Evolutionary conservation across 805 yeast genomes (phyloP).

Genomic region (Lipomyces sp.): DNA sequence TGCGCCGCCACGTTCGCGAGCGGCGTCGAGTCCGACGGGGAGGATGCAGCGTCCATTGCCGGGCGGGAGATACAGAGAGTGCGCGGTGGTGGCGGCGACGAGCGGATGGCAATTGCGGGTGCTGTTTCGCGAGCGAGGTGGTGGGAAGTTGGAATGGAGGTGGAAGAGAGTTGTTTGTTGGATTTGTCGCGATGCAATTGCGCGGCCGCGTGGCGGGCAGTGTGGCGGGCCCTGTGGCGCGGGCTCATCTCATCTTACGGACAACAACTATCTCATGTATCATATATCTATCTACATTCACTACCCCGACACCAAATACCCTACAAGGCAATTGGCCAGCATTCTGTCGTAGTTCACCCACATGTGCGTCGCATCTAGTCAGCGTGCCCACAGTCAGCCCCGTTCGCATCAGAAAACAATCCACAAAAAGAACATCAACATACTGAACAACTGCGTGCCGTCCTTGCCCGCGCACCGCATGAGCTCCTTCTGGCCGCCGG

Average conservation of each 20-base stretch:
- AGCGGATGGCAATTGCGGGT: background rate
- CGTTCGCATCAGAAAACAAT: background rate
- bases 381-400: background rate
- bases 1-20: conserved; percentile 26
- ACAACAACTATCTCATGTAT: too few species aligned
- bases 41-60: conserved; percentile 15
- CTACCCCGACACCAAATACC: conserved; percentile 39
- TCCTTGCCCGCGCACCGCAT: conserved; percentile 80
- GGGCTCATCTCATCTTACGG: background rate
- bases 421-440: conserved; percentile 41
- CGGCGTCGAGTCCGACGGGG: conserved; percentile 15
- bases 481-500: conserved; percentile 83
- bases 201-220: background rate
- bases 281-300: too few species aligned
- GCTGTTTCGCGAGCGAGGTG: too few species aligned
- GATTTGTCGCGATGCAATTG: background rate
- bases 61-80: background rate
- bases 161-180: background rate
- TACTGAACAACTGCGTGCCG: conserved; percentile 70
- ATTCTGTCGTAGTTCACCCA: conserved; percentile 87
- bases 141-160: too few species aligned
- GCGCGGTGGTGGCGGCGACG: background rate
- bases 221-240: background rate
- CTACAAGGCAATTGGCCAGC: conserved; percentile 74
- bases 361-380: conserved; percentile 41